These are phyloP conservation scores for Aspergillus versicolor DNA, from an alignment of 2,329 filamentous ascomycete genomes.

Conservation along the genomic window DNA sequence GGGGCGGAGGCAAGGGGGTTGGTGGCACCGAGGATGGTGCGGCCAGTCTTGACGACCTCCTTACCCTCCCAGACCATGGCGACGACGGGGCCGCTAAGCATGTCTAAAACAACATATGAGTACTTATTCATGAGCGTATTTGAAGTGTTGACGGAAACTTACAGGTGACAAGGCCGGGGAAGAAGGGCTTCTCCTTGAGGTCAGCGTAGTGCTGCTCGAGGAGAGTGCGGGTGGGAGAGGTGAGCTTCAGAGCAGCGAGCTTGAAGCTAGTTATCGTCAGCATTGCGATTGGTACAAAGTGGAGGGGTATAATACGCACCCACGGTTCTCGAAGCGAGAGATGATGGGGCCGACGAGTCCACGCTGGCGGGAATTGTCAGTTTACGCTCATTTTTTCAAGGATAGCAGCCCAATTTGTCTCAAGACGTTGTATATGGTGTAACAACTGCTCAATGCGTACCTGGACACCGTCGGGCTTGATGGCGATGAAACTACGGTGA, in stretches of 20 bases:
- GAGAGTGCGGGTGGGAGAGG: conserved; percentile 85
- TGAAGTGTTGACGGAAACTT: conserved; percentile 39
- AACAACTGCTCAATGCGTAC: conserved; percentile 50
- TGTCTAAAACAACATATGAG: conserved; percentile 62
- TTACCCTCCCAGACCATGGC: conserved; percentile 99
- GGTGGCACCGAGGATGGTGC: conserved; percentile 93
- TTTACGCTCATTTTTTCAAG: conserved; percentile 1
- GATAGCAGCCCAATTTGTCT: conserved; percentile 1
- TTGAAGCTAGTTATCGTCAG: conserved; percentile 69
- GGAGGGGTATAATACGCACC: conserved; percentile 54
- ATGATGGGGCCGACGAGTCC: conserved; percentile 98
- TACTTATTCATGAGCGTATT: background rate
- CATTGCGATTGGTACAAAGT: background rate
- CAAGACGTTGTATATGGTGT: background rate
- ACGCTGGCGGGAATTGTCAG: conserved; percentile 60
- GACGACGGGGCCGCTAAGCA: conserved; percentile 93
- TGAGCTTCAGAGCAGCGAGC: conserved; percentile 96
- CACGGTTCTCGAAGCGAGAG: conserved; percentile 95
- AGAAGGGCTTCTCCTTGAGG: conserved; percentile 93
- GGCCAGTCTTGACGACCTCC: conserved; percentile 98
- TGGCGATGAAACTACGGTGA: conserved; percentile 87
- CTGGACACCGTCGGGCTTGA: conserved; percentile 99
- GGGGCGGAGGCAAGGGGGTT: conserved; percentile 94
- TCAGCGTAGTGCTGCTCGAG: conserved; percentile 98
- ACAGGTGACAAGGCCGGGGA: conserved; percentile 90